These are phyloP conservation scores for Globisporangium nagaii DNA, from an alignment of 352 stramenopile genomes.

Conservation along the genomic window DNA sequence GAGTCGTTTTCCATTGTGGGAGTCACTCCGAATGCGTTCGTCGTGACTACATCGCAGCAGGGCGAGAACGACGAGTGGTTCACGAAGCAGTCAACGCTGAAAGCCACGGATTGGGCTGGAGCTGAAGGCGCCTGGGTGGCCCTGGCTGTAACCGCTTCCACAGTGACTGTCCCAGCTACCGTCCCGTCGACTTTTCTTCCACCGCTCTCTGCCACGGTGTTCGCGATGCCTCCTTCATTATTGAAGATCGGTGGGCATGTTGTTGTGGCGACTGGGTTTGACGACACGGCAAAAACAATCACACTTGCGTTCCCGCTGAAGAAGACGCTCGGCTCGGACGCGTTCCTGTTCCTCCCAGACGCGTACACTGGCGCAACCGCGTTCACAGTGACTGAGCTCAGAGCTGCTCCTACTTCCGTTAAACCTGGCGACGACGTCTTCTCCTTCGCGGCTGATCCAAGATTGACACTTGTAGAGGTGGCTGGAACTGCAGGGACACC, in stretches of 20 bases:
- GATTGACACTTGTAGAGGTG: neutral
- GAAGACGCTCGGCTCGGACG: conserved; percentile 14
- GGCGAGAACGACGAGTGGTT: conserved; percentile 56
- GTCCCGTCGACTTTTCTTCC: no score
- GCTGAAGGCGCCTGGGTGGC: no score
- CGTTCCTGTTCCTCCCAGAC: conserved; percentile 14
- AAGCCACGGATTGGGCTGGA: no score
- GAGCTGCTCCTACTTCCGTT: no score
- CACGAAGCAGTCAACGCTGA: conserved; percentile 22
- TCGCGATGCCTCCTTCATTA: no score
- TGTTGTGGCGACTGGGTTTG: neutral
- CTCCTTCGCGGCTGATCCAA: conserved; percentile 1
- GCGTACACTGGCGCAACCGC: neutral
- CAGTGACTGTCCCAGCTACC: no score
- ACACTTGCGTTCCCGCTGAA: conserved; percentile 21
- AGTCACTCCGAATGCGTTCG: neutral
- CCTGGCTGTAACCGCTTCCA: no score
- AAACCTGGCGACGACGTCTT: conserved; percentile 14
- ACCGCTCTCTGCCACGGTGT: no score
- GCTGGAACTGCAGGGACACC: no score
- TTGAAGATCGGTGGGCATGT: conserved; percentile 26
- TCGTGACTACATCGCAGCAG: conserved; percentile 35
- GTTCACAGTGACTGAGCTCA: conserved; percentile 9
- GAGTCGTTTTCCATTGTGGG: conserved; percentile 14
- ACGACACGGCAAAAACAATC: conserved; percentile 1